Conservation (phyloP, 2,329 filamentous ascomycete genomes). For the Neoarthrinium moseri region DNA sequence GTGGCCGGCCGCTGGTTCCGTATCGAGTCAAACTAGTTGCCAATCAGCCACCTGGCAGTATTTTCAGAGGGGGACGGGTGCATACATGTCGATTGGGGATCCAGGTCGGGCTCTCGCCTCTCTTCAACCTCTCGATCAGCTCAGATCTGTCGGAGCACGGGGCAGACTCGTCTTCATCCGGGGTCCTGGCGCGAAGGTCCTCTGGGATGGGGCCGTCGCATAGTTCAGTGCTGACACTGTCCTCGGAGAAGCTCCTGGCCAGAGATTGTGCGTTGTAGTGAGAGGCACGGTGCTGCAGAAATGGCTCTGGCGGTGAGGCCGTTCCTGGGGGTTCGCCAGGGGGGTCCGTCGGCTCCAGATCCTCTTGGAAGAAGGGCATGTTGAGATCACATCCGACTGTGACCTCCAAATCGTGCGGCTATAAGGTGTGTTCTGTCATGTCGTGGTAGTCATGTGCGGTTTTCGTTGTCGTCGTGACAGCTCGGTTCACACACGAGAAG, state of each 20-base stretch:
- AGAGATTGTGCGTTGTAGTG: constrained; percentile 11
- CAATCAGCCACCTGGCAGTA: constrained; percentile 7
- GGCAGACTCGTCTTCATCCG: constrained; percentile 25
- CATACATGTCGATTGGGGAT: constrained; percentile 57
- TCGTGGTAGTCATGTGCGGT: constrained; percentile 7
- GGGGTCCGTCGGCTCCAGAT: constrained; percentile 38
- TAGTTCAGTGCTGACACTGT: constrained; percentile 60
- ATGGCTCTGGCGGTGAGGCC: constrained; percentile 21
- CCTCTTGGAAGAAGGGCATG: constrained; percentile 61
- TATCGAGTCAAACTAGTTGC: constrained; percentile 32
- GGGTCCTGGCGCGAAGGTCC: constrained; percentile 32
- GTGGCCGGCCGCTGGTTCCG: constrained; percentile 34
- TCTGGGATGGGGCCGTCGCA: constrained; percentile 57
- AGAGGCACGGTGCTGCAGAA: constrained; percentile 4
- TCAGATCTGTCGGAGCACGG: constrained; percentile 65
- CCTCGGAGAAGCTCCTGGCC: constrained; percentile 49
- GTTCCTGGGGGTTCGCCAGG: constrained; percentile 19
- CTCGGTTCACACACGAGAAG: no score
- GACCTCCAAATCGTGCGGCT: neutral
- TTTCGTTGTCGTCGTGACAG: no score
- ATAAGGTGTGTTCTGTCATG: neutral
- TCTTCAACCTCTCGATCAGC: constrained; percentile 82
- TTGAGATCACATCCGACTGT: constrained; percentile 15
- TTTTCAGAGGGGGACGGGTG: constrained; percentile 2
- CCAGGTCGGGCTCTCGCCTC: constrained; percentile 74